A percentile compares a stretch with the other conserved stretches of the same genome.
Conservation (phyloP, 23 red algal species). For the Rhodosorus marinus region DNA sequence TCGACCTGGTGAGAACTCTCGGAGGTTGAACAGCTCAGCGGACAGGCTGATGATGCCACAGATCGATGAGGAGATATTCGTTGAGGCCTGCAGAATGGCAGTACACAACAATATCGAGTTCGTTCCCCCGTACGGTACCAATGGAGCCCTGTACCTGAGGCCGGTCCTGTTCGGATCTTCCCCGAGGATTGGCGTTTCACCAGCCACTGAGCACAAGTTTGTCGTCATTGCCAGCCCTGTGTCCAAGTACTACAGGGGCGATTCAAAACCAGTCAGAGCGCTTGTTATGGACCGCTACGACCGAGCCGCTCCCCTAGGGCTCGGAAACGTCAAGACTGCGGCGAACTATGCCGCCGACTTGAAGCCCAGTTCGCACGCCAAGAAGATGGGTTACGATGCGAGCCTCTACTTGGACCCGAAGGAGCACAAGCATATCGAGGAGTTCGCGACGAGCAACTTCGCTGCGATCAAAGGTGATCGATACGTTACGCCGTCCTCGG, state of each 20-base stretch:
- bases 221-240: conserved; percentile 16
- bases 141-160: conserved; percentile 14
- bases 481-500: conserved; percentile 10
- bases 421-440: conserved; percentile 18
- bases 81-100: conserved; percentile 7
- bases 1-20: conserved; percentile 14
- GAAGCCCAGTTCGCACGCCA: conserved; percentile 19
- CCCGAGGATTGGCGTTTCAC: conserved; percentile 10
- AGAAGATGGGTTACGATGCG: conserved; percentile 5
- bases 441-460: conserved; percentile 31
- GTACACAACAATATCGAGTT: conserved; percentile 10
- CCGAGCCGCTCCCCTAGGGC: conserved; percentile 14
- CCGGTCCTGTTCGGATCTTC: conserved; percentile 22
- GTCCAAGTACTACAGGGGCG: conserved; percentile 21
- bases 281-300: conserved; percentile 10
- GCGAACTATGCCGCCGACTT: conserved; percentile 30
- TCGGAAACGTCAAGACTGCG: conserved; percentile 23
- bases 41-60: conserved; percentile 12
- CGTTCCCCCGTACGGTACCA: conserved; percentile 11
- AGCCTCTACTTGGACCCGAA: conserved; percentile 23
- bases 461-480: conserved; percentile 4
- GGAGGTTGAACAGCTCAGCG: conserved; percentile 7
- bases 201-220: conserved; percentile 17
- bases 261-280: conserved; percentile 11
- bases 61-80: conserved; percentile 6